phyloP scores from a whole-genome alignment of 1,284 basidiomycete genomes.

The Naganishia albida region DNA sequence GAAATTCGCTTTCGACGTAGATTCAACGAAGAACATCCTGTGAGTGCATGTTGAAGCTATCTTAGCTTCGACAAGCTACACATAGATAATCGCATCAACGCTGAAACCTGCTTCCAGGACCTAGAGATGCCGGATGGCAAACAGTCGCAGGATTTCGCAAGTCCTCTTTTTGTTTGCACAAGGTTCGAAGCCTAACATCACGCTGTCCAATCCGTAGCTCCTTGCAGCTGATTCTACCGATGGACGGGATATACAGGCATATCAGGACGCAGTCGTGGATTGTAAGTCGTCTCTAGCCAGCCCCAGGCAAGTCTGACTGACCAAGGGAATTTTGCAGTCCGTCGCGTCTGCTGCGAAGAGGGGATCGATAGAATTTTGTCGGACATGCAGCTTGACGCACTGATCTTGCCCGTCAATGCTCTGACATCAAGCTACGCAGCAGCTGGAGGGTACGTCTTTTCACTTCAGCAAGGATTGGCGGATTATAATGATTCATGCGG shows the following conservation, averaged over 20 bases:
- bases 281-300: background rate
- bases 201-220: background rate
- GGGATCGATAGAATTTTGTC: slow-evolving; percentile 4
- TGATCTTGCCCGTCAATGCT: slow-evolving; percentile 14
- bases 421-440: background rate
- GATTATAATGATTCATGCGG: background rate
- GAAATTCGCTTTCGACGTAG: no score
- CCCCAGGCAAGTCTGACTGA: no score
- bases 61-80: no score
- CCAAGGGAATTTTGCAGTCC: background rate
- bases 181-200: no score
- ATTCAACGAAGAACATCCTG: no score
- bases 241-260: background rate
- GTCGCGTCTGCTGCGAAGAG: slow-evolving; percentile 1
- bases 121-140: no score
- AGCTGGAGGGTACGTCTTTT: background rate
- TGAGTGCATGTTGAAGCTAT: no score
- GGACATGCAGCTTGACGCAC: slow-evolving; percentile 1
- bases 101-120: no score
- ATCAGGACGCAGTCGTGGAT: background rate
- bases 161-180: no score
- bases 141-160: no score
- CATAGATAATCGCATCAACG: no score
- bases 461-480: no score
- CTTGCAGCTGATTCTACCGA: background rate